Percentiles rank a stretch among this genome's conserved stretches.
These are phyloP conservation scores for Talaromyces sp. DNA, from an alignment of 2,329 filamentous ascomycete genomes.

Conservation along the genomic window DNA sequence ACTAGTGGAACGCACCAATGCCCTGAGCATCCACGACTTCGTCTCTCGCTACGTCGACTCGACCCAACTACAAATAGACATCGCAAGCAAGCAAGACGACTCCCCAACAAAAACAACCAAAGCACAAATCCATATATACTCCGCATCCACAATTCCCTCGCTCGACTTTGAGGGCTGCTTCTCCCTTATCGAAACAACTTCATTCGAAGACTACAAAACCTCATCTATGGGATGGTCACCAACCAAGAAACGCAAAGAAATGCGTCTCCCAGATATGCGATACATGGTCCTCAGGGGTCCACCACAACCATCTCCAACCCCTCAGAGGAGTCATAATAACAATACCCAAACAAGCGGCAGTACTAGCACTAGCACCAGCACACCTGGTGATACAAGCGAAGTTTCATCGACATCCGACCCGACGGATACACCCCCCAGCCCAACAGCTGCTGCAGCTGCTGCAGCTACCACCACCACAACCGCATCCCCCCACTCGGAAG, in stretches of 20 bases:
- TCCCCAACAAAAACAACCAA: not conserved
- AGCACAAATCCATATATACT: conserved; percentile 31
- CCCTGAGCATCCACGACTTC: conserved; percentile 39
- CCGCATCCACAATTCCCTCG: conserved; percentile 35
- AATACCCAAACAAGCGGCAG: not conserved
- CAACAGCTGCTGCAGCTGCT: not conserved
- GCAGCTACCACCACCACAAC: not conserved
- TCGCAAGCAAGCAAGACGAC: conserved; percentile 7
- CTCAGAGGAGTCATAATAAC: not conserved
- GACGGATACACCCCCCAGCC: not conserved
- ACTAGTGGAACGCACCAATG: conserved; percentile 44
- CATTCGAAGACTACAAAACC: conserved; percentile 50
- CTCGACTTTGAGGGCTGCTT: conserved; percentile 51
- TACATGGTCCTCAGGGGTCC: conserved; percentile 50
- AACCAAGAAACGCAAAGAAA: conserved; percentile 54
- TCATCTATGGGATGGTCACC: conserved; percentile 56
- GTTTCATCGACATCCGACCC: not conserved
- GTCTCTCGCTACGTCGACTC: conserved; percentile 22
- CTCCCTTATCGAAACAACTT: conserved; percentile 53
- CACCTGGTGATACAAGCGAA: not conserved
- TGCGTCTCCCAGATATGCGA: conserved; percentile 57
- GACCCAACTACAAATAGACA: conserved; percentile 16
- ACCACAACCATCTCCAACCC: not conserved
- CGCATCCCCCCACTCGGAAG: not conserved
- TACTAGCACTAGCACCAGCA: not conserved